These are phyloP conservation scores for Starmerella sp. DNA, from an alignment of 805 yeast genomes.

Conservation along the genomic window DNA sequence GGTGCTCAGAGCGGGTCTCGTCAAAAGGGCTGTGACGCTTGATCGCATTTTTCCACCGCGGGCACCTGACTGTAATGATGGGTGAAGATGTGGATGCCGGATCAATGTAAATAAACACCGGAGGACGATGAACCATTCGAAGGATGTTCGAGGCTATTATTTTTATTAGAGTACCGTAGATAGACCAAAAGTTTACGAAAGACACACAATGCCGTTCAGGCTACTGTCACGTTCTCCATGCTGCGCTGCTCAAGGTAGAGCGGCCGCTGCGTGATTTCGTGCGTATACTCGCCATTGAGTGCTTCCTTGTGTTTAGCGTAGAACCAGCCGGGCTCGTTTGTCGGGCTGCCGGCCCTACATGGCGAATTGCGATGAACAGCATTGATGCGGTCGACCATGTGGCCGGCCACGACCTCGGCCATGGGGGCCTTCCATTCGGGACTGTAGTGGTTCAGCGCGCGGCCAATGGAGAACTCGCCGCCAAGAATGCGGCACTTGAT, in stretches of 20 bases:
- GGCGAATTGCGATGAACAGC: neutral
- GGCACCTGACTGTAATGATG: neutral
- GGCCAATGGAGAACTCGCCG: slow-evolving; percentile 15
- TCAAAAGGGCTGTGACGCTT: neutral
- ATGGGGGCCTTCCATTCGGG: neutral
- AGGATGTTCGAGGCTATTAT: no score
- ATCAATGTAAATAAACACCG: no score
- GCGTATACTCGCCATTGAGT: neutral
- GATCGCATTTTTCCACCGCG: neutral
- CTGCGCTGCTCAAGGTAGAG: neutral
- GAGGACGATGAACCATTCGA: no score
- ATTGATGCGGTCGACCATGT: neutral
- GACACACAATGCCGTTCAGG: no score
- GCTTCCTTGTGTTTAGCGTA: neutral
- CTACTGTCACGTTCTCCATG: no score
- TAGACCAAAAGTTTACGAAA: no score
- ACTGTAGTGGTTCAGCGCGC: slow-evolving; percentile 4
- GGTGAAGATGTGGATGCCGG: no score
- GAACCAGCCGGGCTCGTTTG: neutral
- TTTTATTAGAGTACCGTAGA: no score
- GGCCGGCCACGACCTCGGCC: slow-evolving; percentile 1
- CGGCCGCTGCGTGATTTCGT: neutral
- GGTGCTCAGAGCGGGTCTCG: no score
- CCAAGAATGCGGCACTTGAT: slow-evolving; percentile 13
- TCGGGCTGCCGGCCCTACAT: neutral